phyloP scores from a whole-genome alignment of 306 rosid genomes.

The Acacia crassicarpa region DNA sequence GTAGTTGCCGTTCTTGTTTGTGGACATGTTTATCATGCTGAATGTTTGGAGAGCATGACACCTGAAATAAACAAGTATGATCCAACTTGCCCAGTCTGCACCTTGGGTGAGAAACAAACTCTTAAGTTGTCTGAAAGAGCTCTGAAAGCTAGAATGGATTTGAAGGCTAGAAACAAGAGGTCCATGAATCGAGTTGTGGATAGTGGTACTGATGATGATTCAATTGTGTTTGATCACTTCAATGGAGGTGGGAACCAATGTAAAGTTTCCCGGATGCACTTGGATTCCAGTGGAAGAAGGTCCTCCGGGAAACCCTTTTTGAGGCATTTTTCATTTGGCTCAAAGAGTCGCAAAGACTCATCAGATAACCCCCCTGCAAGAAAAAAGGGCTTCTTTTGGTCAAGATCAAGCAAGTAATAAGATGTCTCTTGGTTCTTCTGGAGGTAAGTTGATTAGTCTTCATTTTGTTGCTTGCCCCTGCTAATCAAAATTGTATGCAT shows the following conservation, averaged over 20 bases:
- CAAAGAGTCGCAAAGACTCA: conserved; percentile 61
- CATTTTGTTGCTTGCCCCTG: conserved; percentile 22
- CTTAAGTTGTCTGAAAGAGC: conserved; percentile 67
- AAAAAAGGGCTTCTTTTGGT: conserved; percentile 96
- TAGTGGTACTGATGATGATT: conserved; percentile 55
- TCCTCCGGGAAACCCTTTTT: conserved; percentile 70
- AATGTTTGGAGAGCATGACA: conserved; percentile 84
- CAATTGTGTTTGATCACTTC: conserved; percentile 47
- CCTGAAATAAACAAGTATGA: conserved; percentile 77
- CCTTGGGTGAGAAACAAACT: conserved; percentile 76
- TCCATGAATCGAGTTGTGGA: conserved; percentile 63
- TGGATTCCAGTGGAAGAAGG: conserved; percentile 69
- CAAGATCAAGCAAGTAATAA: conserved; percentile 70
- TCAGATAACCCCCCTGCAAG: conserved; percentile 52
- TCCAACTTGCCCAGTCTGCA: conserved; percentile 86
- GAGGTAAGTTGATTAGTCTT: conserved; percentile 51
- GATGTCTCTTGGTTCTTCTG: conserved; percentile 33
- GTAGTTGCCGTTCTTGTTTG: conserved; percentile 82
- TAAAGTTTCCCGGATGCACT: conserved; percentile 51
- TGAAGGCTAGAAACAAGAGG: conserved; percentile 63
- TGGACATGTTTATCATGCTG: conserved; percentile 89
- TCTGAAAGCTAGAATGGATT: conserved; percentile 71
- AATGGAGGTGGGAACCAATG: conserved; percentile 50
- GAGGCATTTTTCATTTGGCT: conserved; percentile 85
- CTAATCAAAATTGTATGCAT: conserved; percentile 19